Evolutionary conservation across 257 asterid genomes (phyloP), one percentile per base, ranked within the genome.

Genomic region (Fraxinus quadrangulata): DNA sequence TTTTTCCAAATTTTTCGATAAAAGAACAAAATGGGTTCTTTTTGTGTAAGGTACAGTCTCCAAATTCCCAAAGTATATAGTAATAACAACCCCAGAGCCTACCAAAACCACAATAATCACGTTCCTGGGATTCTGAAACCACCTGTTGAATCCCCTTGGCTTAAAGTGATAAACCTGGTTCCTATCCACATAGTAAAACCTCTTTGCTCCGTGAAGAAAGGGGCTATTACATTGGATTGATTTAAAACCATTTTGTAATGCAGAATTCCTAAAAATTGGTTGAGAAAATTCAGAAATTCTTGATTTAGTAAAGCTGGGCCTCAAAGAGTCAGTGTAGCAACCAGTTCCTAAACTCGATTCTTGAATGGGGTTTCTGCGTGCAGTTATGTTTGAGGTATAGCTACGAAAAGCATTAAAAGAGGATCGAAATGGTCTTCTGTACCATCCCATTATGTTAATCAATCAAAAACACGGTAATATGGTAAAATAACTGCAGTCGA

Each of bases 11-110:
- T 66, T 79, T 54, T 79, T 81, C 1, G 97, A 96, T 77, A 96
- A 67, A 31, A 96, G 81, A 81, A 96, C 98, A 21, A 96, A 89
- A 87, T 96, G 99, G 73, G 89, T 92, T 70, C 99, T 79, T 47
- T 96, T 96, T 0, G 98, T 89, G 67, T 87, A 88, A 33, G 99
- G 99, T 54, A 93, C 90, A 23, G 97, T 87, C 84, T 96, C 97
- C 74, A 86, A 80, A 86, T 96, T 87, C 81, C 99, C 99, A 36
- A 83, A 81, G 67, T 93, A 96, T 0, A 93, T 80, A 54, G 97
- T 83, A 23, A 93, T 76, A 16, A 81, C 93, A 82, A 87, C 68
- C 42, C 99, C 99, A 6, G 97, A 84, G 75, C 95, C 89, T 5
- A 96, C 73, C 78, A 90, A 42, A 73, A 85, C 82, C 24, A 80